Conservation (phyloP, 2,329 filamentous ascomycete species). For the Paecilomyces sp. region DNA sequence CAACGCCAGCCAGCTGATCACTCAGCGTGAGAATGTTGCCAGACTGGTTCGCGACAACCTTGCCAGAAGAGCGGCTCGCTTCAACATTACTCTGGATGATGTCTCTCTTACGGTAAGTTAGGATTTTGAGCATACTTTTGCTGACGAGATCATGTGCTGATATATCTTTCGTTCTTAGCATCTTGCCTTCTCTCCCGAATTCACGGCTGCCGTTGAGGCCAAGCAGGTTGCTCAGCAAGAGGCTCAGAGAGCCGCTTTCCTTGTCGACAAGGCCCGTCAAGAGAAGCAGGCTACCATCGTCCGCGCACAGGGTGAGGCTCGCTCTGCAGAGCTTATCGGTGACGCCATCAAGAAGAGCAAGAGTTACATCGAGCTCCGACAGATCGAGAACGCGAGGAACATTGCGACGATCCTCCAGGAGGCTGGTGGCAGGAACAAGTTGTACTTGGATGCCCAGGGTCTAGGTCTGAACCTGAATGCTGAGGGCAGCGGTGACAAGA, state of each 20-base stretch:
- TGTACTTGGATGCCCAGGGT: constrained; percentile 86
- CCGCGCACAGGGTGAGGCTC: constrained; percentile 96
- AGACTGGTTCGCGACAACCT: constrained; percentile 88
- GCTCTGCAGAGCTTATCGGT: constrained; percentile 94
- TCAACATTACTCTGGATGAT: constrained; percentile 97
- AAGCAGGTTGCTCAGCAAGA: constrained; percentile 77
- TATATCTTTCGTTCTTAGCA: constrained; percentile 37
- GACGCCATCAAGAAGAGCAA: constrained; percentile 99
- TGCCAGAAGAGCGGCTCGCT: constrained; percentile 80
- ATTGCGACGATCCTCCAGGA: constrained; percentile 89
- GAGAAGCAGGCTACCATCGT: constrained; percentile 99
- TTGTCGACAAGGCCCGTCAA: constrained; percentile 97
- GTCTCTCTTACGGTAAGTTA: constrained; percentile 80
- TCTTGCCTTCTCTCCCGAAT: constrained; percentile 62
- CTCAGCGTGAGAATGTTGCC: constrained; percentile 95
- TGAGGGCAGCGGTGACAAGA: constrained; percentile 18
- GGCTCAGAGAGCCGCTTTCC: constrained; percentile 90
- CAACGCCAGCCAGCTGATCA: constrained; percentile 97
- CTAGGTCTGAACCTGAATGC: constrained; percentile 76
- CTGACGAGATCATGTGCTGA: constrained; percentile 5
- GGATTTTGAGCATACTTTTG: background rate
- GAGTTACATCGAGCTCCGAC: constrained; percentile 92
- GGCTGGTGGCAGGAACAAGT: constrained; percentile 78
- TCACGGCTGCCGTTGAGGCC: constrained; percentile 62
- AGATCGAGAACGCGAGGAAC: constrained; percentile 89